These are phyloP conservation scores for Brassica cretica DNA, from an alignment of 345 rosid genomes.

Conservation along the genomic window DNA sequence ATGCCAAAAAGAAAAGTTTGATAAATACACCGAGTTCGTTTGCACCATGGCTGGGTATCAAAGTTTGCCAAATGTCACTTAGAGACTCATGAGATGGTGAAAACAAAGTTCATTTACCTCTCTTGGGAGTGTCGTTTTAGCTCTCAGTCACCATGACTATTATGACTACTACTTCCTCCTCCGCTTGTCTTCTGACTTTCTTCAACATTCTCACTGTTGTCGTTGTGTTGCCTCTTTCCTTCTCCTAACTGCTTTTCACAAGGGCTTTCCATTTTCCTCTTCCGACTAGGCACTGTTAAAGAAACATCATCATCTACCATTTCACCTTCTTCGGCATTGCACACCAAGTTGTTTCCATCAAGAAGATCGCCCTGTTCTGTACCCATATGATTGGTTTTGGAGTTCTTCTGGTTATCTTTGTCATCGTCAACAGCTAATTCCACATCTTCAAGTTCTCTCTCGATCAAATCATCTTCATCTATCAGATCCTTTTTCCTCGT, in stretches of 20 bases:
- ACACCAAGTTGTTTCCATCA: constrained; percentile 43
- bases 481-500: constrained; percentile 57
- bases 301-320: constrained; percentile 49
- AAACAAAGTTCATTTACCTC: constrained; percentile 23
- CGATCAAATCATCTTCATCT: constrained; percentile 91
- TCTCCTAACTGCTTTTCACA: constrained; percentile 57
- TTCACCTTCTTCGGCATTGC: constrained; percentile 66
- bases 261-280: constrained; percentile 68
- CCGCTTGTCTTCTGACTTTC: constrained; percentile 28
- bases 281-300: constrained; percentile 51
- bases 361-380: constrained; percentile 50
- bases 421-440: constrained; percentile 71
- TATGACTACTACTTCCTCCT: constrained; percentile 29
- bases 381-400: constrained; percentile 3
- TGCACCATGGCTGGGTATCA: constrained; percentile 4
- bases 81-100: constrained; percentile 19
- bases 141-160: constrained; percentile 30
- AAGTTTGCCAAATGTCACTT: constrained; percentile 21
- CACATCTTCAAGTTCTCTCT: constrained; percentile 77
- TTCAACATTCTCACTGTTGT: constrained; percentile 24
- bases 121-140: constrained; percentile 33
- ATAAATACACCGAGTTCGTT: constrained; percentile 16
- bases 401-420: constrained; percentile 50
- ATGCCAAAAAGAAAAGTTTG: not conserved
- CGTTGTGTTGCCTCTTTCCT: constrained; percentile 50